phyloP scores from a whole-genome alignment of 1,284 basidiomycete genomes.

The Sporisorium sorghi region DNA sequence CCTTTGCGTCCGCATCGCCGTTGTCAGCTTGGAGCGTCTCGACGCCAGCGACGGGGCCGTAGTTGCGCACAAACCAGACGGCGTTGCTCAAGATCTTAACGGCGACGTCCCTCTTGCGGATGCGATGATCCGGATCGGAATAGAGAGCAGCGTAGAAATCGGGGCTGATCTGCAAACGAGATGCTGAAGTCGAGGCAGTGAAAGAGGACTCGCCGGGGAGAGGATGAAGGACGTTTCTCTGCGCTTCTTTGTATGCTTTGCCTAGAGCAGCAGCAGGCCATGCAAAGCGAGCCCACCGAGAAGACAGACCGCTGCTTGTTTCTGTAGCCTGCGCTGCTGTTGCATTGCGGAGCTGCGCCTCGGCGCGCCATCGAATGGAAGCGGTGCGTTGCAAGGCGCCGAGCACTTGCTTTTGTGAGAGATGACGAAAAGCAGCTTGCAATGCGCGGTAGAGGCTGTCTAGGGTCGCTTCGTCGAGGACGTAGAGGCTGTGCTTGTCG shows the following conservation, averaged over 20 bases:
- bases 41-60: constrained; percentile 44
- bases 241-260: constrained; percentile 50
- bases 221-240: constrained; percentile 25
- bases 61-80: constrained; percentile 59
- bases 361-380: constrained; percentile 60
- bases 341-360: constrained; percentile 52
- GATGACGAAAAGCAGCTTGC: constrained; percentile 38
- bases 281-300: constrained; percentile 49
- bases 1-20: not conserved
- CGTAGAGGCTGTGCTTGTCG: constrained; percentile 10
- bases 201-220: constrained; percentile 13
- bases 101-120: constrained; percentile 62
- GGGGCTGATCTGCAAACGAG: constrained; percentile 14
- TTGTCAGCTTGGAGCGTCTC: constrained; percentile 13
- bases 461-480: constrained; percentile 35
- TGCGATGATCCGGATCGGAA: constrained; percentile 35
- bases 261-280: constrained; percentile 53
- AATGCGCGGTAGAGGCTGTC: constrained; percentile 44
- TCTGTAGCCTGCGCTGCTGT: constrained; percentile 39
- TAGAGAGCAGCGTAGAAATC: constrained; percentile 23
- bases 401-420: constrained; percentile 48
- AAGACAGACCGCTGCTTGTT: constrained; percentile 19
- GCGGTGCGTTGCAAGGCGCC: constrained; percentile 55
- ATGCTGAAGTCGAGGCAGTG: constrained; percentile 6
- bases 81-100: constrained; percentile 61